Evolutionary conservation across 441 rosid genomes (phyloP), one percentile per base, ranked within the genome.

Genomic region (Metrosideros polymorpha): DNA sequence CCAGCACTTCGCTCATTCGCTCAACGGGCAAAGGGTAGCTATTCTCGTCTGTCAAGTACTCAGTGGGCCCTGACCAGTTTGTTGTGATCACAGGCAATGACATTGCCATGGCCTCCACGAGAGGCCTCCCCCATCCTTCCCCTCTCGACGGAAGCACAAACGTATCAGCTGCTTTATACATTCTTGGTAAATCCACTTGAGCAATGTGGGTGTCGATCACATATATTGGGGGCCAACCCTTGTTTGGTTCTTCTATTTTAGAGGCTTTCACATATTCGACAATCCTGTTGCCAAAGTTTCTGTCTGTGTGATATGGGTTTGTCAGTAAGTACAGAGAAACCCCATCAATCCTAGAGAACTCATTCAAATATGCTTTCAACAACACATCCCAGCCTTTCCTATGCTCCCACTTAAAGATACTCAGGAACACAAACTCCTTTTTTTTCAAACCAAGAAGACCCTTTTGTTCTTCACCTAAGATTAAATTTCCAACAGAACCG

Each of bases 101-200:
- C 98, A 97, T 97, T 10, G 99, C 93, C 99, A 95, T 97, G 49
- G 98, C 99, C 91, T 95, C 99, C 84, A 93, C 96, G 29, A 93
- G 85, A 0, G 96, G 98, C 87, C 97, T 90, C 57, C 95, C 98
- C 98, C 98, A 96, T 10, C 98, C 98, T 91, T 96, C 98, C 25
- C 98, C 99, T 90, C 99, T 93, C 6, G 97, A 95, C 32, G 98
- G 92, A 86, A 95, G 92, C 86, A 93, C 96, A 92, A 95, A 96
- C 25, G 96, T 95, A 92, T 92, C 89, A 35, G 95, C 98, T 10
- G 98, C 96, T 91, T 93, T 95, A 85, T 94, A 96, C 85, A 93
- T 30, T 86, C 90, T 90, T 7, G 99, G 98, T 88, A 95, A 90
- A 91, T 95, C 97, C 55, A 89, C 87, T 50, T 95, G 97, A 87